phyloP scores from a whole-genome alignment of 805 yeast genomes.

The Saccharomyces jurei region DNA sequence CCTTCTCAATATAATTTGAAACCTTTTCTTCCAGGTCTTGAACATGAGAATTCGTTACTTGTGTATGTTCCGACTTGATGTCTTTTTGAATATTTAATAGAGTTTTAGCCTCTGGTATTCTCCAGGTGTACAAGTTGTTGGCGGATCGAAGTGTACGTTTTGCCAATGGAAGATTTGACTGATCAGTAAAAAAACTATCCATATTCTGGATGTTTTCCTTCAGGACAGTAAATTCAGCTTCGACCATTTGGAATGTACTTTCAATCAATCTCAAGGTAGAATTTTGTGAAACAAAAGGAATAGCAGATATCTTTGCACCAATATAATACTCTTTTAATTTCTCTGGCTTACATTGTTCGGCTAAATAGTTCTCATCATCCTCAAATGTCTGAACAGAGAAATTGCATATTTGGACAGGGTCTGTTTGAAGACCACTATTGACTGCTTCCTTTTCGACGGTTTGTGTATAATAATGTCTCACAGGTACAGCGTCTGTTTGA shows the following conservation, averaged over 20 bases:
- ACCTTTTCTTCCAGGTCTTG: slow-evolving; percentile 1
- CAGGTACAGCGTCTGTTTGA: not conserved
- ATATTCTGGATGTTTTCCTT: slow-evolving; percentile 26
- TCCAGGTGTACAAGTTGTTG: slow-evolving; percentile 32
- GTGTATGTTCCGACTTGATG: not conserved
- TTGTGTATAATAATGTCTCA: not conserved
- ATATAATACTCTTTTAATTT: slow-evolving; percentile 15
- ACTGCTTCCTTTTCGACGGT: not conserved
- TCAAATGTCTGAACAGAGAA: slow-evolving; percentile 29
- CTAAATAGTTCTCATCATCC: slow-evolving; percentile 29
- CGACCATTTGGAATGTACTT: slow-evolving; percentile 19
- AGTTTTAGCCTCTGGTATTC: slow-evolving; percentile 26
- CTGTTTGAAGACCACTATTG: slow-evolving; percentile 16
- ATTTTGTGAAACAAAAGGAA: slow-evolving; percentile 9
- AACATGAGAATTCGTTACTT: not conserved
- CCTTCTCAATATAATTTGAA: not conserved
- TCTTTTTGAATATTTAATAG: slow-evolving; percentile 9
- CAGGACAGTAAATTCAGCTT: slow-evolving; percentile 30
- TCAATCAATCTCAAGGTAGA: slow-evolving; percentile 20
- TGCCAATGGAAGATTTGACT: slow-evolving; percentile 17
- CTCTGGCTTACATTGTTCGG: slow-evolving; percentile 17
- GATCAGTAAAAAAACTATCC: slow-evolving; percentile 29
- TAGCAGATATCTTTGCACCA: slow-evolving; percentile 12
- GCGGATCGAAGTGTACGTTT: slow-evolving; percentile 25
- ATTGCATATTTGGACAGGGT: slow-evolving; percentile 6